These are phyloP conservation scores for Gliomastix tumulicola DNA, from an alignment of 2,329 filamentous ascomycete genomes.

Conservation along the genomic window DNA sequence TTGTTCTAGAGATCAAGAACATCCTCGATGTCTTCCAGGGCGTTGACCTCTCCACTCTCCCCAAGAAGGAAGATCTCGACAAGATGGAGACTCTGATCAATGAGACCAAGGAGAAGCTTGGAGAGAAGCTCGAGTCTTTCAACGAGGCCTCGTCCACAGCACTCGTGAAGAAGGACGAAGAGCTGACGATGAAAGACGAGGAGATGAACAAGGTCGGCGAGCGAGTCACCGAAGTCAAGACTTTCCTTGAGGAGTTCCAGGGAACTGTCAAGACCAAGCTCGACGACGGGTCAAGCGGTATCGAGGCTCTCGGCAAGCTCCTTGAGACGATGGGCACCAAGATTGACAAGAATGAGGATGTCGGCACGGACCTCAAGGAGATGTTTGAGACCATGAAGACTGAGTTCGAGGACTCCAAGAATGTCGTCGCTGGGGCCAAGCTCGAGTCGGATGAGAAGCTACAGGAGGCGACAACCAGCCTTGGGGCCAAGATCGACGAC, in stretches of 20 bases:
- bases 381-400: constrained; percentile 69
- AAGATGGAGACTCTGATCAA: constrained; percentile 38
- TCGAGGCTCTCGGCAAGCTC: constrained; percentile 67
- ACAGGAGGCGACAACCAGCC: constrained; percentile 45
- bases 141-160: constrained; percentile 70
- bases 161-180: constrained; percentile 43
- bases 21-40: constrained; percentile 47
- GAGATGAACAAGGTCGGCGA: constrained; percentile 66
- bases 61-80: background rate
- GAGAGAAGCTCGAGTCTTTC: constrained; percentile 59
- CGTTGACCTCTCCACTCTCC: constrained; percentile 1
- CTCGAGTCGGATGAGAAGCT: constrained; percentile 79
- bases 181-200: background rate
- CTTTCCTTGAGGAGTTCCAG: constrained; percentile 71
- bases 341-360: constrained; percentile 47
- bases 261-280: constrained; percentile 70
- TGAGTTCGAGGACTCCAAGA: constrained; percentile 83
- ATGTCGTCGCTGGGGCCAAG: constrained; percentile 72
- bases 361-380: constrained; percentile 60
- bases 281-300: constrained; percentile 63
- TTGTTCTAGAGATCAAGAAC: constrained; percentile 79
- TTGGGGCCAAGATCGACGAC: constrained; percentile 52
- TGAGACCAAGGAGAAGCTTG: constrained; percentile 62
- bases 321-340: constrained; percentile 61
- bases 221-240: constrained; percentile 72